These are phyloP conservation scores for Epithele typhae DNA, from an alignment of 768 basidiomycete genomes.

Conservation along the genomic window DNA sequence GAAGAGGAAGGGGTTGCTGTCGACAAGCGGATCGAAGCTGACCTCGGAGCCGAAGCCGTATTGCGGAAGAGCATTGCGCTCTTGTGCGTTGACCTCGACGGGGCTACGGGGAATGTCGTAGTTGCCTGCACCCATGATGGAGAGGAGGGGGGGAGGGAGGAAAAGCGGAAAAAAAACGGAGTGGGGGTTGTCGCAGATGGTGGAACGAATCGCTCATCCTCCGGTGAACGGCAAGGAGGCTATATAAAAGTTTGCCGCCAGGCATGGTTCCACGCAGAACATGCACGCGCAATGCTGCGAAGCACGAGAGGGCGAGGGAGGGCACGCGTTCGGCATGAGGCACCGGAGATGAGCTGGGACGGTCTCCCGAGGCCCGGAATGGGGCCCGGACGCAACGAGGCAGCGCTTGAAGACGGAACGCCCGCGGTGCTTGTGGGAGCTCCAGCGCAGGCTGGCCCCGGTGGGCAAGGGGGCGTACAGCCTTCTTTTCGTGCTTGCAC, in stretches of 20 bases:
- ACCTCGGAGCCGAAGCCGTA: slow-evolving; percentile 66
- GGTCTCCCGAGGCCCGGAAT: no score
- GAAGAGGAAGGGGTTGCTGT: slow-evolving; percentile 71
- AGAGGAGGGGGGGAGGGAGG: neutral
- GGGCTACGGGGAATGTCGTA: slow-evolving; percentile 3
- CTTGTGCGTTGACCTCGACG: slow-evolving; percentile 11
- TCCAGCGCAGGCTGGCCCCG: no score
- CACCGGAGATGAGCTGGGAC: no score
- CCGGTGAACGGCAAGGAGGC: no score
- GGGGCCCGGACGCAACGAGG: slow-evolving; percentile 13
- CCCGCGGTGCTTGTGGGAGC: no score
- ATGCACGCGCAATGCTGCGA: slow-evolving; percentile 14
- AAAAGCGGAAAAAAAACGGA: neutral
- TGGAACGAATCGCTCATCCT: no score
- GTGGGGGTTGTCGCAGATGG: slow-evolving; percentile 12
- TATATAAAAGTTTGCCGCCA: no score
- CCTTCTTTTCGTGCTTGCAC: no score
- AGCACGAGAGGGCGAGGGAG: slow-evolving; percentile 8
- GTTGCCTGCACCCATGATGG: slow-evolving; percentile 11
- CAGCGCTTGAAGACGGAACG: neutral
- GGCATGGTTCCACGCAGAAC: slow-evolving; percentile 4
- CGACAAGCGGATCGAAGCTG: slow-evolving; percentile 57
- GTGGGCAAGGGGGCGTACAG: no score
- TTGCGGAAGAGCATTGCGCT: slow-evolving; percentile 48
- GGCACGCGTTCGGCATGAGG: no score